A percentile compares a stretch with the other conserved stretches of the same genome.
Evolutionary conservation across 352 stramenopile species (phyloP).

Genomic region (Phytopythium mirpurense): DNA sequence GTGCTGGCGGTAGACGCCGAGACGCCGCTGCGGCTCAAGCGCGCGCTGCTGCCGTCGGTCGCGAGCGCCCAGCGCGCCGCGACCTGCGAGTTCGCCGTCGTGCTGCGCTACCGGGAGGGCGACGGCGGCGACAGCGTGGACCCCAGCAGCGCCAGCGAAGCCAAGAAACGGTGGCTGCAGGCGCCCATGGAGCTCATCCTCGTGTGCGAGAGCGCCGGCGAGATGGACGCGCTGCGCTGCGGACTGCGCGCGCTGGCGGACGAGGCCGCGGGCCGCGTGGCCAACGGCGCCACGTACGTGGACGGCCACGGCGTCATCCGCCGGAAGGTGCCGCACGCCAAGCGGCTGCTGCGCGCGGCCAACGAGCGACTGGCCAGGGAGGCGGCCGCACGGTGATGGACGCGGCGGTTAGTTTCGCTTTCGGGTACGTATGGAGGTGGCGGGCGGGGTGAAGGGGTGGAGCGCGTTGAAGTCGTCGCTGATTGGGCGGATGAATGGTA

Average conservation of each 20-base stretch:
- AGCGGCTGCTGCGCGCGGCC: conserved; percentile 49
- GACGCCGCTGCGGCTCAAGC: conserved; percentile 31
- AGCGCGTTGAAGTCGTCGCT: neutral
- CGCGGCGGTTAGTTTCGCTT: too few species aligned
- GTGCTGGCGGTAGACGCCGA: conserved; percentile 34
- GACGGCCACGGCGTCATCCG: conserved; percentile 60
- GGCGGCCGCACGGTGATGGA: neutral
- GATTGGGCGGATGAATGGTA: neutral
- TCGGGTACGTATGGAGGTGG: too few species aligned
- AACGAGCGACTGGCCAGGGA: conserved; percentile 8
- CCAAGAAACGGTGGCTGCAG: neutral
- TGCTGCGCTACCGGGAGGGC: conserved; percentile 30
- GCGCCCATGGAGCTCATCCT: conserved; percentile 39
- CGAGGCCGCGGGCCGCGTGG: conserved; percentile 33
- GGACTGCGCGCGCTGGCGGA: conserved; percentile 40
- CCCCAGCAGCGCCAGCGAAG: neutral
- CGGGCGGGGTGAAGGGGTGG: neutral
- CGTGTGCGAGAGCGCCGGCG: conserved; percentile 52
- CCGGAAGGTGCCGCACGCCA: conserved; percentile 55
- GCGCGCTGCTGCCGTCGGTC: neutral
- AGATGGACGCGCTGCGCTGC: conserved; percentile 52
- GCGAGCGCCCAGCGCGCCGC: conserved; percentile 1
- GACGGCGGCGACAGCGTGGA: conserved; percentile 3
- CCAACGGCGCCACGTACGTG: conserved; percentile 46
- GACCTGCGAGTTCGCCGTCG: conserved; percentile 26